phyloP scores from a whole-genome alignment of 805 yeast species.

The Yarrowia porcina region DNA sequence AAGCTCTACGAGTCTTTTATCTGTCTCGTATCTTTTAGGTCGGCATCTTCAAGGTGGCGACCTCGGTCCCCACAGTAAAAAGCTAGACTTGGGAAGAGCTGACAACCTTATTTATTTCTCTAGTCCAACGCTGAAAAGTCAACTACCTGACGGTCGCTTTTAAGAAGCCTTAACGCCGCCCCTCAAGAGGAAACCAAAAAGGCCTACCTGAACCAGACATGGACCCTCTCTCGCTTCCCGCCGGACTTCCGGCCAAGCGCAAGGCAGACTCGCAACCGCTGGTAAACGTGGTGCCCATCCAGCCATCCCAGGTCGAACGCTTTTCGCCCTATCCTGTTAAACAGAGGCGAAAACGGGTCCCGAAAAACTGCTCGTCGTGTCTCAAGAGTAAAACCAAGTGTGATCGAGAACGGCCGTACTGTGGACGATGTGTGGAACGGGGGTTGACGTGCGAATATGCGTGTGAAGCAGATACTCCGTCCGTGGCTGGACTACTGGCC shows the following conservation, averaged over 20 bases:
- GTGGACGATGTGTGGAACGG: conserved; percentile 13
- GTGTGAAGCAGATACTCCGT: not conserved
- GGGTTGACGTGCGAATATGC: conserved; percentile 18
- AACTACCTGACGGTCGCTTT: too few species aligned
- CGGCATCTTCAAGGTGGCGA: too few species aligned
- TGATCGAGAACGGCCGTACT: conserved; percentile 10
- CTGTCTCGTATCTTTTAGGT: too few species aligned
- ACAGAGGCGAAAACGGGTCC: conserved; percentile 12
- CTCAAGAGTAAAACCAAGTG: conserved; percentile 23
- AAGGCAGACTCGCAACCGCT: not conserved
- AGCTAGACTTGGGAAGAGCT: not conserved
- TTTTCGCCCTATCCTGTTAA: conserved; percentile 15
- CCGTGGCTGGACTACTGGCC: conserved; percentile 1
- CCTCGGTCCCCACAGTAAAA: too few species aligned
- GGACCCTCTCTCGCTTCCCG: not conserved
- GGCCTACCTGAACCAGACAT: not conserved
- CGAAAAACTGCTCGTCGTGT: conserved; percentile 23
- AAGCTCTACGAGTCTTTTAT: too few species aligned
- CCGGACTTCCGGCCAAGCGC: not conserved
- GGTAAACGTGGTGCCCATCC: conserved; percentile 15
- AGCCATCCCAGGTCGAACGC: not conserved
- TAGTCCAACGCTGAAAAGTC: too few species aligned
- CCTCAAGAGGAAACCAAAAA: not conserved
- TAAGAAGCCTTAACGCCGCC: not conserved
- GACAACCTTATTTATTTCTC: too few species aligned